Evolutionary conservation across 352 stramenopile genomes (phyloP).

Genomic region (Aphanomyces stellatus): DNA sequence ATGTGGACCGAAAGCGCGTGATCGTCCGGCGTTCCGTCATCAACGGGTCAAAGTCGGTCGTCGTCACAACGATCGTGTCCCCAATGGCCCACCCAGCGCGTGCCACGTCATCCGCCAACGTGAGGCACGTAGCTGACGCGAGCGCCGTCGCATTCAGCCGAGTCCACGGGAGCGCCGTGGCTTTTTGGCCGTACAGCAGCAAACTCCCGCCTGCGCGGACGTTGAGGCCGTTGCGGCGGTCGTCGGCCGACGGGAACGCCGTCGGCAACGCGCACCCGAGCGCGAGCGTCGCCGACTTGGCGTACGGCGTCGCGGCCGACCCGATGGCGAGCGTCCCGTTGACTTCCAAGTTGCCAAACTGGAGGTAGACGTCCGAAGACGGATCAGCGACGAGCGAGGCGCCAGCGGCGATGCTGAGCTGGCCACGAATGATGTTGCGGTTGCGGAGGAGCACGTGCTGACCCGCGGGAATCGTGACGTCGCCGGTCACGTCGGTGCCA

Average conservation of each 20-base stretch:
- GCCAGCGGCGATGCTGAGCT: conserved; percentile 23
- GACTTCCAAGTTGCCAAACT: conserved; percentile 29
- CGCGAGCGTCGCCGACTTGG: conserved; percentile 31
- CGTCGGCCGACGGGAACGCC: conserved; percentile 21
- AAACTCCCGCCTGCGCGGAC: conserved; percentile 28
- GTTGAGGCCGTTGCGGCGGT: conserved; percentile 33
- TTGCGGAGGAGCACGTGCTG: conserved; percentile 27
- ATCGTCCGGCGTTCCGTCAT: conserved; percentile 35
- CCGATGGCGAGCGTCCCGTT: conserved; percentile 29
- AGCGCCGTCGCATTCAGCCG: conserved; percentile 20
- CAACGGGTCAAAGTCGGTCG: conserved; percentile 33
- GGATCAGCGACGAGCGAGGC: conserved; percentile 23
- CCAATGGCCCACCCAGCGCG: conserved; percentile 25
- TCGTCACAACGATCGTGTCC: conserved; percentile 35
- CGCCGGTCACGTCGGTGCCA: background rate
- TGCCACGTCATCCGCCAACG: conserved; percentile 21
- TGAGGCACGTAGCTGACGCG: conserved; percentile 24
- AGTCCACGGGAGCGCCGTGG: conserved; percentile 26
- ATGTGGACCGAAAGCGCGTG: conserved; percentile 17
- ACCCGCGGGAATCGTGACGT: conserved; percentile 22
- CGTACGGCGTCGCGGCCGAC: conserved; percentile 23
- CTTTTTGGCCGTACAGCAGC: conserved; percentile 29
- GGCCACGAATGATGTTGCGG: conserved; percentile 24
- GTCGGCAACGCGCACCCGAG: conserved; percentile 22
- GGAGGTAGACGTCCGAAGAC: conserved; percentile 19